Conservation (phyloP, 148 eudicot species). For the Camellia granthamiana region DNA sequence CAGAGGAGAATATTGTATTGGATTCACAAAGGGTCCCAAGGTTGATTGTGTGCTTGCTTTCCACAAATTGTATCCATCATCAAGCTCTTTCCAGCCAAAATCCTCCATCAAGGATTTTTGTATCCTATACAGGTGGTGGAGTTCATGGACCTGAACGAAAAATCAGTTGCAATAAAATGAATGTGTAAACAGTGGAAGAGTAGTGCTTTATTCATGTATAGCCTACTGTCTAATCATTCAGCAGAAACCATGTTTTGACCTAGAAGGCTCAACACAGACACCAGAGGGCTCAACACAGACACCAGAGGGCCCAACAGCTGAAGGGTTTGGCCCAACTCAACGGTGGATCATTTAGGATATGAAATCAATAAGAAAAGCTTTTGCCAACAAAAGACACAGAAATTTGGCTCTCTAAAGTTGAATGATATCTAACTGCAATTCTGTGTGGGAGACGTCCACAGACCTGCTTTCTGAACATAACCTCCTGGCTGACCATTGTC, state of each 20-base stretch:
- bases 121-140: constrained; percentile 42
- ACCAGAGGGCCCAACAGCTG: not conserved
- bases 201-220: not conserved
- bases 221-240: not conserved
- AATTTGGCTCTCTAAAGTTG: not conserved
- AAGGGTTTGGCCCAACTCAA: constrained; percentile 3
- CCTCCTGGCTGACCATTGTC: constrained; percentile 58
- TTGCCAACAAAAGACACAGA: not conserved
- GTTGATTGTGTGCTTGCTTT: constrained; percentile 15
- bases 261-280: not conserved
- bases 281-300: too few relatives aligned
- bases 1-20: constrained; percentile 2
- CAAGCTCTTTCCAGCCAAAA: constrained; percentile 21
- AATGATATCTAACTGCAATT: not conserved
- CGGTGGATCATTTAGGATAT: not conserved
- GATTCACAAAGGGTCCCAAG: constrained; percentile 15
- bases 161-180: constrained; percentile 9
- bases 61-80: constrained; percentile 20
- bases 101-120: constrained; percentile 47
- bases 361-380: not conserved
- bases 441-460: not conserved
- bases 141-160: constrained; percentile 50
- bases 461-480: constrained; percentile 57
- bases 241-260: not conserved
- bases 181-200: not conserved